These are phyloP conservation scores for Penicillium sclerotiorum DNA, from an alignment of 2,329 filamentous ascomycete species.

Conservation along the genomic window DNA sequence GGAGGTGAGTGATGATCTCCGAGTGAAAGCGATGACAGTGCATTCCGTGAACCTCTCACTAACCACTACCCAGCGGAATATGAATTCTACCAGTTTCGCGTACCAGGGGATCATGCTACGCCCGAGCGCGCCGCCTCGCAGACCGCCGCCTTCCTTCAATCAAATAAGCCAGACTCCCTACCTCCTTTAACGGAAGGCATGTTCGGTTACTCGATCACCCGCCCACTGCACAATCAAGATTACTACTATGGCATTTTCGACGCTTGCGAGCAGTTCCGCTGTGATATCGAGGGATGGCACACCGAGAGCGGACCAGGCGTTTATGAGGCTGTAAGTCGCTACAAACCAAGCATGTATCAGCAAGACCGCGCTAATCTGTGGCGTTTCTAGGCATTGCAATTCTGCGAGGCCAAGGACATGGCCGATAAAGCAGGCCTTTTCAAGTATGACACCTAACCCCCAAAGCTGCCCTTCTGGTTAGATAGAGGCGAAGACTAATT, in stretches of 20 bases:
- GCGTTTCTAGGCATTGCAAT: slow-evolving; percentile 70
- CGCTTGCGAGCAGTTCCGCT: slow-evolving; percentile 74
- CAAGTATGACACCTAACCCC: slow-evolving; percentile 60
- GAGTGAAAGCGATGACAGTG: no score
- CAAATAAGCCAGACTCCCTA: slow-evolving; percentile 71
- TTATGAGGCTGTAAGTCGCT: slow-evolving; percentile 73
- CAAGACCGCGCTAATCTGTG: neutral
- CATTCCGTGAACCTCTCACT: no score
- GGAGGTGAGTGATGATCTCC: slow-evolving; percentile 69
- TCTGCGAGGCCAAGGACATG: slow-evolving; percentile 84
- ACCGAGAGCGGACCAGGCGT: slow-evolving; percentile 93
- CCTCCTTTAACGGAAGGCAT: slow-evolving; percentile 87
- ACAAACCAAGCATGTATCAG: neutral
- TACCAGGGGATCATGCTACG: slow-evolving; percentile 56
- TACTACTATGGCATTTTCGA: slow-evolving; percentile 74
- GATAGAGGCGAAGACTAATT: slow-evolving; percentile 20
- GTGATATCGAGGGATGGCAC: slow-evolving; percentile 91
- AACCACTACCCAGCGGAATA: slow-evolving; percentile 71
- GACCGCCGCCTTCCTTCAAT: slow-evolving; percentile 71
- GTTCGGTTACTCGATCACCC: slow-evolving; percentile 91
- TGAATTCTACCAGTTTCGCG: slow-evolving; percentile 90
- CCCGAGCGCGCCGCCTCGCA: slow-evolving; percentile 65
- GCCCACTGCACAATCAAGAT: slow-evolving; percentile 85
- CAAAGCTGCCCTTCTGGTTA: neutral
- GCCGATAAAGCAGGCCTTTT: slow-evolving; percentile 90